Conservation (phyloP, 1,284 basidiomycete species). For the Trichosporon sp. region DNA sequence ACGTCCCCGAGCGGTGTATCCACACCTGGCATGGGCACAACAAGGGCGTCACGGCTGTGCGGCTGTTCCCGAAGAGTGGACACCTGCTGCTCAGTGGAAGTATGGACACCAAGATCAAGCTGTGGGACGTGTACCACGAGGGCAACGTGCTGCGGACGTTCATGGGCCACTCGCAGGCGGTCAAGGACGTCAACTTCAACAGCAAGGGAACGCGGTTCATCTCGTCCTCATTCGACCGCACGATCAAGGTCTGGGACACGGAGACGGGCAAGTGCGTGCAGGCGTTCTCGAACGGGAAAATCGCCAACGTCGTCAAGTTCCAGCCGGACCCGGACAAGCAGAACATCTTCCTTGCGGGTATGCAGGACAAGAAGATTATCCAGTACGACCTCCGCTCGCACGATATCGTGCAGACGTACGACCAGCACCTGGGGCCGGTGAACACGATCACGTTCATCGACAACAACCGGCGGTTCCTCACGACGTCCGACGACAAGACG, state of each 20-base stretch:
- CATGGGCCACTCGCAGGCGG: slow-evolving; percentile 92
- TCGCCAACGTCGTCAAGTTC: slow-evolving; percentile 90
- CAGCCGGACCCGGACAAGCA: slow-evolving; percentile 96
- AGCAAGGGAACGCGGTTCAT: slow-evolving; percentile 87
- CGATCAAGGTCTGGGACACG: slow-evolving; percentile 99
- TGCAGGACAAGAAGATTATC: slow-evolving; percentile 98
- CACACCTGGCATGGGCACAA: slow-evolving; percentile 99
- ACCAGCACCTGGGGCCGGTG: slow-evolving; percentile 95
- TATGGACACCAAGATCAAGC: slow-evolving; percentile 99
- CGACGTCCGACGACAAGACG: slow-evolving; percentile 98
- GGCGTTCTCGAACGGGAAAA: slow-evolving; percentile 93
- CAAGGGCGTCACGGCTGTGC: slow-evolving; percentile 88
- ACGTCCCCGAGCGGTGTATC: slow-evolving; percentile 86
- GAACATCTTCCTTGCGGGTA: slow-evolving; percentile 92
- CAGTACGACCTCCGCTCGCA: slow-evolving; percentile 91
- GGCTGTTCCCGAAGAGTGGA: slow-evolving; percentile 85
- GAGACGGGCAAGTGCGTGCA: slow-evolving; percentile 92
- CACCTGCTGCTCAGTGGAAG: slow-evolving; percentile 89
- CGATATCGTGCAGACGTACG: slow-evolving; percentile 96
- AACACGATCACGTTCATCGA: slow-evolving; percentile 98
- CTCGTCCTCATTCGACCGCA: slow-evolving; percentile 89
- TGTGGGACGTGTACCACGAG: slow-evolving; percentile 98
- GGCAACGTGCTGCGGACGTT: slow-evolving; percentile 96
- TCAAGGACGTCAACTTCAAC: slow-evolving; percentile 92
- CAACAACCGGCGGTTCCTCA: slow-evolving; percentile 92